Evolutionary conservation across 2,329 filamentous ascomycete genomes (phyloP).

Genomic region (Fusarium sp.): DNA sequence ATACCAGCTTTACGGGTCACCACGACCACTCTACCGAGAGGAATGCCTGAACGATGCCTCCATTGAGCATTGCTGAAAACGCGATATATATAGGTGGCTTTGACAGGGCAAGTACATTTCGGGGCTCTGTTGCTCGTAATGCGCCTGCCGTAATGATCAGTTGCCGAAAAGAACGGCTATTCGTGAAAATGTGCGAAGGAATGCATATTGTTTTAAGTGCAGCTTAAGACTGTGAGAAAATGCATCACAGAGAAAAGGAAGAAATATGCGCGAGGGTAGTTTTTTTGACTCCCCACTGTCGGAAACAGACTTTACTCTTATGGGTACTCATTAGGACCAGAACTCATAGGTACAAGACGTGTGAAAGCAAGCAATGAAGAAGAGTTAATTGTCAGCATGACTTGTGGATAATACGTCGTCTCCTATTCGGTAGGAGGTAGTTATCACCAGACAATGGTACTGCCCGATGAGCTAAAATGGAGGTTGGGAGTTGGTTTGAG

Average conservation of each 20-base stretch:
- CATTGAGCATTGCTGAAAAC: fast-evolving
- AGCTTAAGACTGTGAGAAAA: background rate
- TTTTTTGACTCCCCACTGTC: background rate
- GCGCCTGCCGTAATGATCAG: background rate
- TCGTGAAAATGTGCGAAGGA: fast-evolving
- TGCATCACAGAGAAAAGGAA: background rate
- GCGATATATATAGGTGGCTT: too few relatives aligned
- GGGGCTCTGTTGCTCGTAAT: too few relatives aligned
- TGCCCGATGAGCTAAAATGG: background rate
- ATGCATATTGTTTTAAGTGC: background rate
- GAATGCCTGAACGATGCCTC: background rate
- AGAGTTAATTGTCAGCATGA: background rate
- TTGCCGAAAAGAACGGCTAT: too few relatives aligned
- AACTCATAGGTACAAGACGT: background rate
- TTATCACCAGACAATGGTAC: background rate
- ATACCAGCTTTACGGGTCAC: too few relatives aligned
- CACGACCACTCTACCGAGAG: background rate
- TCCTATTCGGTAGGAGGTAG: background rate
- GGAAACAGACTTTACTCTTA: background rate
- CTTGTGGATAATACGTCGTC: background rate
- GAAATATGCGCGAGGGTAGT: background rate
- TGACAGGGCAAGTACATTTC: fast-evolving
- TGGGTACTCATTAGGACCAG: background rate
- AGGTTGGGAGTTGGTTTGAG: background rate
- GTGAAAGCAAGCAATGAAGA: background rate